These are phyloP conservation scores for Fomitopsis pulvina DNA, from an alignment of 768 basidiomycete species.

Conservation along the genomic window DNA sequence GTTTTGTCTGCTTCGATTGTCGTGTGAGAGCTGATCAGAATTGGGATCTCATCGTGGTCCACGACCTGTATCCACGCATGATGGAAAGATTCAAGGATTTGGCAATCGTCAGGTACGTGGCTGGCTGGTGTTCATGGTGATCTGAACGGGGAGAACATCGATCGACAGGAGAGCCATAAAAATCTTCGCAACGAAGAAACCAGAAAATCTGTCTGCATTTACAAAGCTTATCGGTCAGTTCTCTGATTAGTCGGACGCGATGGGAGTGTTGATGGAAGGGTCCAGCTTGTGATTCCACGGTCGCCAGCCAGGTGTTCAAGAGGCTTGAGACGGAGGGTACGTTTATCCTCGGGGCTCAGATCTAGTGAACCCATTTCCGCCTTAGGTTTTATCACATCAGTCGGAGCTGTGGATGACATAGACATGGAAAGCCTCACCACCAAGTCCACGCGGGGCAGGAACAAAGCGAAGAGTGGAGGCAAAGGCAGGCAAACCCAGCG, in stretches of 20 bases:
- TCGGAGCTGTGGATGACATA: constrained; percentile 41
- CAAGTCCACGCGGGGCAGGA: constrained; percentile 33
- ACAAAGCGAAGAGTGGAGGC: constrained; percentile 23
- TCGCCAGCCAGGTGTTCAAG: constrained; percentile 58
- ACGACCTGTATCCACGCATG: constrained; percentile 50
- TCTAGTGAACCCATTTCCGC: not conserved
- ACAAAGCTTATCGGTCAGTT: constrained; percentile 52
- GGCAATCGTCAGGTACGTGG: constrained; percentile 56
- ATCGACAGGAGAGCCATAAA: constrained; percentile 61
- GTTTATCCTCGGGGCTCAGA: not conserved
- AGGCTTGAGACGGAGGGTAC: constrained; percentile 67
- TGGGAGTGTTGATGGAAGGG: not conserved
- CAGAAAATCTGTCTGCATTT: constrained; percentile 43
- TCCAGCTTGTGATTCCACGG: constrained; percentile 45
- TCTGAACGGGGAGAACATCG: not conserved
- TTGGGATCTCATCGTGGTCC: constrained; percentile 62
- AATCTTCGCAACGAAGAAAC: constrained; percentile 45
- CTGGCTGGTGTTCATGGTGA: not conserved
- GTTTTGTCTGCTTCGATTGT: constrained; percentile 74
- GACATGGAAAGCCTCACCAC: constrained; percentile 36
- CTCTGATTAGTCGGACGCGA: not conserved
- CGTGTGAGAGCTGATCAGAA: constrained; percentile 57
- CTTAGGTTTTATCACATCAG: constrained; percentile 58
- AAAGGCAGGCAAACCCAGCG: constrained; percentile 36
- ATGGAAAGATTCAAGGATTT: constrained; percentile 62